A percentile compares a stretch with the other conserved stretches of the same genome.
Conservation (phyloP, 2,329 filamentous ascomycete genomes). For the Monascus ruber region DNA sequence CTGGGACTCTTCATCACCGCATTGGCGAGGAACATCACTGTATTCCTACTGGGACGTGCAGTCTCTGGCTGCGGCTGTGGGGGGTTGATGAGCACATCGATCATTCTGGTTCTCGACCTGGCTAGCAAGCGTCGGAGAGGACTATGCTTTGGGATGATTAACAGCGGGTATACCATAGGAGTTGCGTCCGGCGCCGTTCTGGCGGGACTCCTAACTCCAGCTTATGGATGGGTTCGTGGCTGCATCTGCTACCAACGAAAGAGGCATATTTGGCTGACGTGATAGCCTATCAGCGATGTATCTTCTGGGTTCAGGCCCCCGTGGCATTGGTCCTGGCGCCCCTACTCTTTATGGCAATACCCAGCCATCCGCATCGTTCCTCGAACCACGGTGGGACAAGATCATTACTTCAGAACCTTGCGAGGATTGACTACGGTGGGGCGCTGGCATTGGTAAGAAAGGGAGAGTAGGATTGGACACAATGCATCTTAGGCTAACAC, state of each 20-base stretch:
- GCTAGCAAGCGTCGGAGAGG: constrained; percentile 56
- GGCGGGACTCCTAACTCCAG: constrained; percentile 52
- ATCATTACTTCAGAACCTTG: constrained; percentile 44
- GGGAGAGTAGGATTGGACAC: neutral
- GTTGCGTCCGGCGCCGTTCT: constrained; percentile 61
- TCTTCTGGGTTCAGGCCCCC: constrained; percentile 65
- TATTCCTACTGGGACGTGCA: constrained; percentile 58
- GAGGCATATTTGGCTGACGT: neutral
- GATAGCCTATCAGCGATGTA: constrained; percentile 41
- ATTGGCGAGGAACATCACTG: constrained; percentile 44
- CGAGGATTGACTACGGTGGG: constrained; percentile 63
- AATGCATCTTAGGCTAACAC: constrained; percentile 1
- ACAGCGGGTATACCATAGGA: constrained; percentile 60
- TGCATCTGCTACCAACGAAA: neutral
- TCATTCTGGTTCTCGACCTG: constrained; percentile 68
- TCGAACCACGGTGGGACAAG: constrained; percentile 25
- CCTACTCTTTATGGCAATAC: constrained; percentile 55
- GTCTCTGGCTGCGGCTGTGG: constrained; percentile 59
- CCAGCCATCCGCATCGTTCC: constrained; percentile 27
- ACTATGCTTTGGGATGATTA: constrained; percentile 61
- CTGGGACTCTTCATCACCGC: constrained; percentile 56
- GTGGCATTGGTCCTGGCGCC: constrained; percentile 50
- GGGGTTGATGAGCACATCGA: constrained; percentile 59
- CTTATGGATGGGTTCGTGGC: constrained; percentile 56
- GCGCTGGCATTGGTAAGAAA: constrained; percentile 50